Evolutionary conservation across 148 eudicot genomes (phyloP), one percentile per base, ranked within the genome.

Genomic region (Spergularia bocconei): DNA sequence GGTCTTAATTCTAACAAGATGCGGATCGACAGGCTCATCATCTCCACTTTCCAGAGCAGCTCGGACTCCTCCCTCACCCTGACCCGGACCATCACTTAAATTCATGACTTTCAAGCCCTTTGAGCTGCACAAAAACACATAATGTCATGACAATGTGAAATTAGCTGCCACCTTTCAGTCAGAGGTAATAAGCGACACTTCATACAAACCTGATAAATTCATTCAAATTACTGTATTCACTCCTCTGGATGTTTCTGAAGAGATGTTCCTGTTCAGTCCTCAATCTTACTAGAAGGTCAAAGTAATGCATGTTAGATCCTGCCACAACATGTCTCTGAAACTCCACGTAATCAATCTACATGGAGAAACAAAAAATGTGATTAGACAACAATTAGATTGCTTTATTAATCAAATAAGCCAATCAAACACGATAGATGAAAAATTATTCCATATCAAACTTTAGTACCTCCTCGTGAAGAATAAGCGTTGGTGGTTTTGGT

Each of bases 241-340:
- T 95, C 84, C 97, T 90, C 90, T 95, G 99, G 71, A 95, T 91
- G 77, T 95, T 95, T 19, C 97, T 89, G 85, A 95, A 95, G 55
- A 90, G 94, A 83, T 95, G 99, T 75, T 95, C 99, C 66, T 89
- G 93, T 62, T 95, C 99, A 48, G 90, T 89, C 83, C 93, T 95
- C 54, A 95, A 82, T 76, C 83, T 86, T 77, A 95, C 84, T 19
- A 92, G 91, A 75, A 95, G 94, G 76, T 95, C 99, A 73, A 95
- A 95, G 85, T 95, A 95, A 75, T 92, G 97, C 99, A 92, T 95
- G 76, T 89, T 95, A 63, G 99, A 83, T 51, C 97, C 97, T 38
- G 97, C 99, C 78, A 95, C 99, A 79, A 90, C 87, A 81, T 95
- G 99, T 80, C 99, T 88, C 78, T 95, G 92, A 77, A 95, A 95